Evolutionary conservation across 345 rosid species (phyloP).

Genomic region (Salix koriyanagi): DNA sequence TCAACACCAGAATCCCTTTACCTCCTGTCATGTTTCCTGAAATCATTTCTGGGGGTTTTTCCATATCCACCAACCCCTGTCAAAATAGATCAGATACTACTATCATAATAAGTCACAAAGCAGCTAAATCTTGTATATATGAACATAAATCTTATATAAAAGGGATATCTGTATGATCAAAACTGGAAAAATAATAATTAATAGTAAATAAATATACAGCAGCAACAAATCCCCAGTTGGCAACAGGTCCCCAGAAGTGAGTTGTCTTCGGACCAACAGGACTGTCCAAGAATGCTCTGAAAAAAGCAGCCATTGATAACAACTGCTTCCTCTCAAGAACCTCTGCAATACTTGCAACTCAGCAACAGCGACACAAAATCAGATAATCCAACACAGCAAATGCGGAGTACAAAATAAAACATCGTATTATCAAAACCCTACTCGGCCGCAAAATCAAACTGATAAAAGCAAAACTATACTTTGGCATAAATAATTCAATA

Average conservation of each 20-base stretch:
- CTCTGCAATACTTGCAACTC: slow-evolving; percentile 6
- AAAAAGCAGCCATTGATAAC: slow-evolving; percentile 2
- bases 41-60: slow-evolving; percentile 92
- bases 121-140: neutral
- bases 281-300: slow-evolving; percentile 35
- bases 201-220: slow-evolving; percentile 30
- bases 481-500: neutral
- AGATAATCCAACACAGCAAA: neutral
- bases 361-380: neutral
- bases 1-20: slow-evolving; percentile 9
- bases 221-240: slow-evolving; percentile 38
- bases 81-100: slow-evolving; percentile 2
- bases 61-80: slow-evolving; percentile 88
- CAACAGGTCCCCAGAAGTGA: slow-evolving; percentile 56
- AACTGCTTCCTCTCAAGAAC: neutral
- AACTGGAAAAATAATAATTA: neutral
- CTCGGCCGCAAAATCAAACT: too few relatives aligned
- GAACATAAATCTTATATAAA: neutral
- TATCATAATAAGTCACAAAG: slow-evolving; percentile 1
- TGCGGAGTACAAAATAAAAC: neutral
- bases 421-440: too few relatives aligned
- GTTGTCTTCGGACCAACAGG: slow-evolving; percentile 53
- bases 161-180: neutral
- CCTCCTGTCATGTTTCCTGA: slow-evolving; percentile 89
- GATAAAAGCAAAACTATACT: too few relatives aligned